These are phyloP conservation scores for Lagenaria siceraria DNA, from an alignment of 306 rosid species.

Conservation along the genomic window DNA sequence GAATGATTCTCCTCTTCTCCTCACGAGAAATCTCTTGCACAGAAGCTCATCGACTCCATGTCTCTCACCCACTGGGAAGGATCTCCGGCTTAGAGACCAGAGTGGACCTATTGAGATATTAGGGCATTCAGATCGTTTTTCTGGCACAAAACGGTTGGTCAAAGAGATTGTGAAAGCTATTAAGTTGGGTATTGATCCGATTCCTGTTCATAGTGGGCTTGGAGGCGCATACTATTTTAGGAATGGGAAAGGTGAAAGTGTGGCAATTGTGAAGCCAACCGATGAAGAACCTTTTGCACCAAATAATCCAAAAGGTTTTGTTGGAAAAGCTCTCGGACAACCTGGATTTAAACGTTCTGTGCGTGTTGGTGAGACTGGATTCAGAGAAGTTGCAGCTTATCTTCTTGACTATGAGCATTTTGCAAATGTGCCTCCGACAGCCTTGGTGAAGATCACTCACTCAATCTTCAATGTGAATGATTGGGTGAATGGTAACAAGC, in stretches of 20 bases:
- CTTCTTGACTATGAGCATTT: constrained; percentile 75
- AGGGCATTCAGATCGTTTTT: constrained; percentile 50
- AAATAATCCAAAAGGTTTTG: constrained; percentile 91
- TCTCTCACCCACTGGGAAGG: constrained; percentile 81
- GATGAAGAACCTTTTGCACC: constrained; percentile 99
- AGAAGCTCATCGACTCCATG: constrained; percentile 98
- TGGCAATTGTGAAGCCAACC: constrained; percentile 91
- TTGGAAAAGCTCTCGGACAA: constrained; percentile 91
- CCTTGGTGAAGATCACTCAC: constrained; percentile 92
- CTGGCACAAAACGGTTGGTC: constrained; percentile 33
- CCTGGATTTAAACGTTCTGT: constrained; percentile 88
- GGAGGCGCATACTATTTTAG: constrained; percentile 94
- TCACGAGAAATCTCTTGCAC: constrained; percentile 63
- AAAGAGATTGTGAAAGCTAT: constrained; percentile 66
- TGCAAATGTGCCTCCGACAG: constrained; percentile 95
- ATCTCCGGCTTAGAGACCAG: constrained; percentile 62
- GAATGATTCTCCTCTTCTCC: constrained; percentile 74
- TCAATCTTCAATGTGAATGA: constrained; percentile 88
- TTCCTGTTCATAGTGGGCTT: constrained; percentile 75
- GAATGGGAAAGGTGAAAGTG: constrained; percentile 58
- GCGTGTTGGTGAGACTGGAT: constrained; percentile 94
- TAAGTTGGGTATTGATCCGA: constrained; percentile 77
- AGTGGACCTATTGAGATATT: constrained; percentile 86
- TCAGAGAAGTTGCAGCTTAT: constrained; percentile 92
- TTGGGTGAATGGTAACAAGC: constrained; percentile 60